Evolutionary conservation across 1,284 basidiomycete genomes (phyloP).

Genomic region (Coniferiporia sulphurascens): DNA sequence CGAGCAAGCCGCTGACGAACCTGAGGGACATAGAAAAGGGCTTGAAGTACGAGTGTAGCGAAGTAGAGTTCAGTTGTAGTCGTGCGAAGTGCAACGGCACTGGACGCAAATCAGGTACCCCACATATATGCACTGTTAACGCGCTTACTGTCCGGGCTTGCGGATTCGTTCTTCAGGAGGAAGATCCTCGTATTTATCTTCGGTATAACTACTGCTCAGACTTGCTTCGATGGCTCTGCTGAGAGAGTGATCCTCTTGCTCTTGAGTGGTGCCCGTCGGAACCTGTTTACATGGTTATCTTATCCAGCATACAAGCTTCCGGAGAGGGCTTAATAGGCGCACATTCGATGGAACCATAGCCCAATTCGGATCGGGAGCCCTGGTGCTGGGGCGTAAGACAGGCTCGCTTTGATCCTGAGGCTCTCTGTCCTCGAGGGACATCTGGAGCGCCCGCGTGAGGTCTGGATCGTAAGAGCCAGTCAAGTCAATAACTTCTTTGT

Average conservation of each 20-base stretch:
- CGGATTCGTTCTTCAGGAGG: slow-evolving; percentile 48
- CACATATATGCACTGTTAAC: slow-evolving; percentile 7
- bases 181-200: slow-evolving; percentile 28
- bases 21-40: slow-evolving; percentile 63
- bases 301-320: slow-evolving; percentile 24
- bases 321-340: slow-evolving; percentile 19
- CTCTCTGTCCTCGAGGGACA: slow-evolving; percentile 40
- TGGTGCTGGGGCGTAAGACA: slow-evolving; percentile 52
- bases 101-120: slow-evolving; percentile 25
- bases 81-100: slow-evolving; percentile 62
- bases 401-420: slow-evolving; percentile 26
- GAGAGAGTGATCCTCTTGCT: slow-evolving; percentile 52
- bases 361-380: slow-evolving; percentile 61
- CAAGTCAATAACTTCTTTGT: slow-evolving; percentile 48
- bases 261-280: slow-evolving; percentile 32
- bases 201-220: slow-evolving; percentile 34
- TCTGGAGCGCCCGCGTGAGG: slow-evolving; percentile 45
- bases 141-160: slow-evolving; percentile 52
- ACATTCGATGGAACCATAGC: slow-evolving; percentile 65
- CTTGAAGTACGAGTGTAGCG: slow-evolving; percentile 58
- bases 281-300: not conserved
- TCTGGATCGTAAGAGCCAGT: slow-evolving; percentile 49
- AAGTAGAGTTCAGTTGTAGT: slow-evolving; percentile 47
- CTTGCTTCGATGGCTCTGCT: slow-evolving; percentile 65
- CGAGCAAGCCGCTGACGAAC: slow-evolving; percentile 47